Evolutionary conservation across 495 filamentous ascomycete species (phyloP), one percentile per base, ranked within the genome.

Genomic region (Massariosphaeria phaeospora): DNA sequence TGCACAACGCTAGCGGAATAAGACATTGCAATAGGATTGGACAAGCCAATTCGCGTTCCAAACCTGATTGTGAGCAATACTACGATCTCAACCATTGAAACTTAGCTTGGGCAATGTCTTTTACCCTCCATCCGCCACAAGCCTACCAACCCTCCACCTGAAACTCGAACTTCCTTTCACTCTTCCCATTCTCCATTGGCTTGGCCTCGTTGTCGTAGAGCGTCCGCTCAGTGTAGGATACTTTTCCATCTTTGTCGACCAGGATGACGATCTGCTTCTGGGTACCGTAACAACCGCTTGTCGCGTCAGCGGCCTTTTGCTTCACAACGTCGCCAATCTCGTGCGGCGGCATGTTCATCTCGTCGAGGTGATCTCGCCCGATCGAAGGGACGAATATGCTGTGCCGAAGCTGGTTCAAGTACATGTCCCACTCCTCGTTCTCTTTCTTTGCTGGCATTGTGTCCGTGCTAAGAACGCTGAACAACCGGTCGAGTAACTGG

Each of bases 261-360:
- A 97, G 75, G 21, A 97, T 72, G 11, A 97, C 73, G 0, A 89
- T 95, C 74, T 98, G 91, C 59, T 88, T 83, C 67, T 95, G 88
- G 1, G 93, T 98, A n/a, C 93, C 93, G 70, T 98, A 97, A 12
- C 80, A 69, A 10, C 83, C 82, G 15, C 74, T 76, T 63, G 77
- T 73, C 26, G 64, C 29, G 64, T 61, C 41, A 70, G 52, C 45
- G 38, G 52, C 54, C 58, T 57, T 38, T 47, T 59, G 7, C 26
- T 59, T 61, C 9, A 68, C 62, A 3, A 72, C 71, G 31, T 78
- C 75, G n/a, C 77, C 72, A n/a, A 74, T 64, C 24, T 71, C 73
- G 23, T 83, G 82, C 12, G 68, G 70, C 33, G 73, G 71, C 70
- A 79, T 76, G 5, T 46, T 70, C 69, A 77, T 74, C 15, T 46